Evolutionary conservation across 2,329 filamentous ascomycete species (phyloP), one percentile per base, ranked within the genome.

Genomic region (Tolypocladium amazonense): DNA sequence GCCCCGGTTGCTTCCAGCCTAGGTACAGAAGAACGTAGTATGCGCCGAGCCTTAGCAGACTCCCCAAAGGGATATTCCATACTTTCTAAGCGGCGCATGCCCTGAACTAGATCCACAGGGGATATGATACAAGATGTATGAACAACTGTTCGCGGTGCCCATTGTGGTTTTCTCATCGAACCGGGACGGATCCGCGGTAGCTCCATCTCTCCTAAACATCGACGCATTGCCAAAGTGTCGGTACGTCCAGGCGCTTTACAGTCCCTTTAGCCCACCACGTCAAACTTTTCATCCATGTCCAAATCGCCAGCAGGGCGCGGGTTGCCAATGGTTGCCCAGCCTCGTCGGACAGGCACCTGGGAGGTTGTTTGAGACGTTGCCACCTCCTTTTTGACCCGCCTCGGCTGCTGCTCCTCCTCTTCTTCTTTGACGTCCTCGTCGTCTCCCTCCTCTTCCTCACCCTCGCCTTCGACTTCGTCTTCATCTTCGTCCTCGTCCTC

Each of bases 401-500:
- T 14, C n/a, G 61, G 47, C 47, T 63, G 47, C 47, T 63, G 58
- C 45, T 54, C 35, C 7, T 64, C 62, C 58, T 66, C 62, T 8
- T 62, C 63, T 23, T 66, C 62, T n/a, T n/a, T 18, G 11, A 59
- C 60, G 15, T 64, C 60, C 8, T 66, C 63, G 11, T 64, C 64
- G 2, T 62, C 67, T 1, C 64, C 61, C 4, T 57, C 62, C 20
- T 61, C 63, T 2, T 62, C 69, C n/a, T 61, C 69, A 6, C 63
- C 65, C 0, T 62, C 68, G 0, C 66, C 72, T 0, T 68, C 72
- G 0, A 70, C 74, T 0, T 69, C 75, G 0, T 74, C 77, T 0
- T 72, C 77, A 0, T 70, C 74, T 0, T 73, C 77, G 0, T 70
- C 76, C 0, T 72, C 75, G 2, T 75, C 76, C 0, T 72, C 75